Evolutionary conservation across 202 grass and related monocot species (phyloP).

Genomic region (Setaria italica): DNA sequence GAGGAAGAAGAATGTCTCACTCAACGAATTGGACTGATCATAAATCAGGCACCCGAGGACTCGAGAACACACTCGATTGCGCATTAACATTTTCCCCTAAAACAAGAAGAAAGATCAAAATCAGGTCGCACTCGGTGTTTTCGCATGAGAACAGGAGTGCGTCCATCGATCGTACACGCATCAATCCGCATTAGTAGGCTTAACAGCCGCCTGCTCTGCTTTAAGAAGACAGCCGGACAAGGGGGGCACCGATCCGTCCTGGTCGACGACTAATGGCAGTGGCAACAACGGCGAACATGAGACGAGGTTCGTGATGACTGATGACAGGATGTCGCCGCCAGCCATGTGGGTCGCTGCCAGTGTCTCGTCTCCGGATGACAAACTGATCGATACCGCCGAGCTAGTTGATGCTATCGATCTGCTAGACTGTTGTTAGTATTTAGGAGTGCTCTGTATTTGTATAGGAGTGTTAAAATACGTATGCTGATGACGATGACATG

Average conservation of each 20-base stretch:
- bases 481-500: not conserved
- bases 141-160: conserved; percentile 17
- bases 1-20: too few species aligned
- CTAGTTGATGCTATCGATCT: not conserved
- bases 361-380: not conserved
- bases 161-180: not conserved
- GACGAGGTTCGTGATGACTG: not conserved
- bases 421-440: not conserved
- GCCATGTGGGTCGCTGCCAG: conserved; percentile 9
- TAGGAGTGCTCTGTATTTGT: not conserved
- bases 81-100: too few species aligned
- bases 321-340: not conserved
- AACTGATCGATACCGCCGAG: not conserved
- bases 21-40: too few species aligned
- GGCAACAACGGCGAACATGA: not conserved
- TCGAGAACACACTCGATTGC: too few species aligned
- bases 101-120: not conserved
- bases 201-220: conserved; percentile 5
- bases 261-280: conserved; percentile 20
- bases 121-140: conserved; percentile 9
- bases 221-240: conserved; percentile 24
- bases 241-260: conserved; percentile 21
- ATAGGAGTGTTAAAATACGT: not conserved
- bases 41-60: too few species aligned
- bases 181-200: not conserved